phyloP scores from a whole-genome alignment of 805 yeast genomes.

The Candida nitratophila region DNA sequence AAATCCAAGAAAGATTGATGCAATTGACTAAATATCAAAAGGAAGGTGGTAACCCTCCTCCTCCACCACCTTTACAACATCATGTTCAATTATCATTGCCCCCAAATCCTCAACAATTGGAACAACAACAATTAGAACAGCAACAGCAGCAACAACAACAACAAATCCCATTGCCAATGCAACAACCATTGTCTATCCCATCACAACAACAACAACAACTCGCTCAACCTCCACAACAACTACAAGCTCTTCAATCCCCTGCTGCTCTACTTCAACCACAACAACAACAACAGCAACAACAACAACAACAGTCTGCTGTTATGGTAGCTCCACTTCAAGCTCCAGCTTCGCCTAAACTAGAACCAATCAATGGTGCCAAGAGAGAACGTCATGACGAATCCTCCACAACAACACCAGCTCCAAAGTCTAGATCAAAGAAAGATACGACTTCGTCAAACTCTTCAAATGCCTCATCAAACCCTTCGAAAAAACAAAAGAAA shows the following conservation, averaged over 20 bases:
- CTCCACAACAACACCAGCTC: neutral
- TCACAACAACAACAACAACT: neutral
- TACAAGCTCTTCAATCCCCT: conserved; percentile 12
- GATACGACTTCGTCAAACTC: neutral
- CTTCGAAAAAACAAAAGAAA: conserved; percentile 2
- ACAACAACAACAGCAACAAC: conserved; percentile 17
- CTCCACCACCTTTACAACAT: conserved; percentile 47
- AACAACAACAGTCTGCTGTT: conserved; percentile 5
- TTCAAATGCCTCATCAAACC: conserved; percentile 1
- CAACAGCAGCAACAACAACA: conserved; percentile 4
- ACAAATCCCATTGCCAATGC: neutral
- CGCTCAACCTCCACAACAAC: neutral
- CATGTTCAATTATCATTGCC: conserved; percentile 43
- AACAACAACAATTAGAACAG: conserved; percentile 21
- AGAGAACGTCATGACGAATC: conserved; percentile 6
- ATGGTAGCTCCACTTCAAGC: neutral
- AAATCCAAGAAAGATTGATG: conserved; percentile 86
- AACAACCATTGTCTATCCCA: neutral
- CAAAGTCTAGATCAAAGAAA: neutral
- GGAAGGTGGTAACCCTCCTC: conserved; percentile 52
- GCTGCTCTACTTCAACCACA: conserved; percentile 6
- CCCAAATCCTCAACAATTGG: conserved; percentile 30
- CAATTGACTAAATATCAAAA: conserved; percentile 70
- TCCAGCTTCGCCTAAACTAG: neutral
- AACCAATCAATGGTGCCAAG: conserved; percentile 4